Base-by-base conservation (phyloP, 352 stramenopile genomes). In the Thalassiosira allenii region DNA sequence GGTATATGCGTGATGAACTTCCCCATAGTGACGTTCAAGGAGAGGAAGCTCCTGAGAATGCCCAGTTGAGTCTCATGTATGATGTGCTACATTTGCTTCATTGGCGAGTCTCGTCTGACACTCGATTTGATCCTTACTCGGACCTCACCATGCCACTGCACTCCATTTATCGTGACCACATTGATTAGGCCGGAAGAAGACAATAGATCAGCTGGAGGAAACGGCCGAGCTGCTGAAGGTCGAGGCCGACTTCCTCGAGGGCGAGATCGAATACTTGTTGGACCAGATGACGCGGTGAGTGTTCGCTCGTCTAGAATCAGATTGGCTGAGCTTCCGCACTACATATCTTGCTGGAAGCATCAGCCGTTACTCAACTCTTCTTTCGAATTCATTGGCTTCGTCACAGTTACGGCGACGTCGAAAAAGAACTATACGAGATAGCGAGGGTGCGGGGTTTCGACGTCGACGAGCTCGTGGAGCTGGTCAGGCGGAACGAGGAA, bases 401-500 rank as follows among this genome's bases (percentile, higher is more conserved):
- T n/a, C n/a, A 23, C n/a, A 84, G 76, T 23, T 84, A 67, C 49
- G 40, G 33, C 25, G 62, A 65, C 53, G 68, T 67, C 34, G 62
- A 79, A 52, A 17, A 56, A 8, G 62, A 79, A 69, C 49, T 80
- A 23, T 12, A 63, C 22, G 53, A 72, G 3, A 9, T 84, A 5
- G 47, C 69, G 51, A 20, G 58, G 27, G 12, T 30, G 30, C 62
- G 76, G 44, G 63, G 47, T 51, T 43, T 34, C 9, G 73, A 20
- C 44, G 40, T 76, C 17, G 57, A 80, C n/a, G 32, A 59, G n/a
- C 29, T 75, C 12, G 14, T 84, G 11, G 56, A 59, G 32, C 65
- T 80, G 65, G 65, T 84, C 3, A 44, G 61, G 29, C 30, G 59
- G 22, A 79, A 84, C 43, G 68, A 84, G 66, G 68, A 80, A 41